These are phyloP conservation scores for Pseudogymnoascus verrucosus DNA, from an alignment of 2,329 filamentous ascomycete genomes.

Conservation along the genomic window DNA sequence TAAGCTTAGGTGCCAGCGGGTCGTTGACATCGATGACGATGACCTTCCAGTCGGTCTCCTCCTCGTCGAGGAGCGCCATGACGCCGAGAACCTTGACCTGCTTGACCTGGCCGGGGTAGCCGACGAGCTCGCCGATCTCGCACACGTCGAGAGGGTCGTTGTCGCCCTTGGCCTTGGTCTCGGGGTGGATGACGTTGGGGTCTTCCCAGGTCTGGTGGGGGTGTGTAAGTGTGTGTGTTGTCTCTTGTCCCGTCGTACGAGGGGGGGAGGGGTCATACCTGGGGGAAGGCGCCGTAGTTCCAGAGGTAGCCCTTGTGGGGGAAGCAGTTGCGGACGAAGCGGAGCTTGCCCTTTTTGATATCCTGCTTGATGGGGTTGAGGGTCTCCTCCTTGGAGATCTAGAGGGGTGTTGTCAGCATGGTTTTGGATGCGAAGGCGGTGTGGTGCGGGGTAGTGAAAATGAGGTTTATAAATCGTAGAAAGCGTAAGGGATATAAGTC, in stretches of 20 bases:
- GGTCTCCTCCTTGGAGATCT: slow-evolving; percentile 98
- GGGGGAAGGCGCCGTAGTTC: slow-evolving; percentile 99
- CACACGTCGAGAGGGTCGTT: slow-evolving; percentile 99
- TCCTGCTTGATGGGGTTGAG: slow-evolving; percentile 99
- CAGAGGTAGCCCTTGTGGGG: slow-evolving; percentile 99
- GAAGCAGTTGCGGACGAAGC: slow-evolving; percentile 99
- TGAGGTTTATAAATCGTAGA: slow-evolving; percentile 6
- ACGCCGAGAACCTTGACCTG: slow-evolving; percentile 99
- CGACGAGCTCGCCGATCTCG: slow-evolving; percentile 97
- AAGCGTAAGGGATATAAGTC: slow-evolving; percentile 29
- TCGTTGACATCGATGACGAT: slow-evolving; percentile 99
- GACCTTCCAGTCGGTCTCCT: slow-evolving; percentile 99
- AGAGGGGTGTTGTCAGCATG: slow-evolving; percentile 14
- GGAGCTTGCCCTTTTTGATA: slow-evolving; percentile 98
- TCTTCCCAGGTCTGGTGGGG: slow-evolving; percentile 86
- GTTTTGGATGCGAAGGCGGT: not conserved
- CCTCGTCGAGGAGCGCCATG: slow-evolving; percentile 98
- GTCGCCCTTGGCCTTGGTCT: slow-evolving; percentile 99
- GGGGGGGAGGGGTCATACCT: slow-evolving; percentile 48
- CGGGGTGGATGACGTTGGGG: slow-evolving; percentile 88
- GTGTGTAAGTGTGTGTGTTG: slow-evolving; percentile 7
- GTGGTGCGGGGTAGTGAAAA: not conserved
- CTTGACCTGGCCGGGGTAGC: slow-evolving; percentile 94
- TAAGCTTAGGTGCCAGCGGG: slow-evolving; percentile 89
- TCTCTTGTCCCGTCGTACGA: not conserved